Percentiles rank a stretch among this genome's conserved stretches.
These are phyloP conservation scores for Cucurbita pepo DNA, from an alignment of 306 rosid genomes.

Conservation along the genomic window DNA sequence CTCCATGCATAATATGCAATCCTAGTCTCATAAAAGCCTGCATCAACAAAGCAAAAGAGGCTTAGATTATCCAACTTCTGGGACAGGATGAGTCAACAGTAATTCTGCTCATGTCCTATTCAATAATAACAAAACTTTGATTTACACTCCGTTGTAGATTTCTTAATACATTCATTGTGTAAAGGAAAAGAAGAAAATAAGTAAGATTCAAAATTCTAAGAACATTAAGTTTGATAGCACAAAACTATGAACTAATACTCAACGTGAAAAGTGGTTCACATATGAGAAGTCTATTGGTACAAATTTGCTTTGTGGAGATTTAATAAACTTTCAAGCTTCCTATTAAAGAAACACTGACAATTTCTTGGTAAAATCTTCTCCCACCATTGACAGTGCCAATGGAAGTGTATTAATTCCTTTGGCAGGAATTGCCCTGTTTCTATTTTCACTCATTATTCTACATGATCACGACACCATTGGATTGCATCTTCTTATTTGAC, in stretches of 20 bases:
- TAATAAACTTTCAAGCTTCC: neutral
- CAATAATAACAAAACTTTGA: neutral
- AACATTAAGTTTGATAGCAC: neutral
- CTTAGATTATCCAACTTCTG: neutral
- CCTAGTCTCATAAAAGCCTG: constrained; percentile 92
- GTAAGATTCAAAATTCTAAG: neutral
- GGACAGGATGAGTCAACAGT: neutral
- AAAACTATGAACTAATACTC: neutral
- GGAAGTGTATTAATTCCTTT: neutral
- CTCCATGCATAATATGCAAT: constrained; percentile 88
- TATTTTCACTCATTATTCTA: neutral
- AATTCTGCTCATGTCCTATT: neutral
- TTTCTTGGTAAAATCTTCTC: neutral
- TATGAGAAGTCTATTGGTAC: neutral
- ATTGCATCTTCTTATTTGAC: neutral
- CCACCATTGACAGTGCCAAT: neutral
- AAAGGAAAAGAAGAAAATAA: neutral
- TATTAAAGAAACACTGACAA: neutral
- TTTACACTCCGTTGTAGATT: neutral
- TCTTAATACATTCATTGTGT: neutral
- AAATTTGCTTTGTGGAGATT: neutral
- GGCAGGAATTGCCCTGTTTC: neutral
- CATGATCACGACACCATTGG: neutral
- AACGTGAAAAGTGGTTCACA: neutral
- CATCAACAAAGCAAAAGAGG: constrained; percentile 9